Evolutionary conservation across 75 land plant species (phyloP).

Genomic region (Pinus albicaulis): DNA sequence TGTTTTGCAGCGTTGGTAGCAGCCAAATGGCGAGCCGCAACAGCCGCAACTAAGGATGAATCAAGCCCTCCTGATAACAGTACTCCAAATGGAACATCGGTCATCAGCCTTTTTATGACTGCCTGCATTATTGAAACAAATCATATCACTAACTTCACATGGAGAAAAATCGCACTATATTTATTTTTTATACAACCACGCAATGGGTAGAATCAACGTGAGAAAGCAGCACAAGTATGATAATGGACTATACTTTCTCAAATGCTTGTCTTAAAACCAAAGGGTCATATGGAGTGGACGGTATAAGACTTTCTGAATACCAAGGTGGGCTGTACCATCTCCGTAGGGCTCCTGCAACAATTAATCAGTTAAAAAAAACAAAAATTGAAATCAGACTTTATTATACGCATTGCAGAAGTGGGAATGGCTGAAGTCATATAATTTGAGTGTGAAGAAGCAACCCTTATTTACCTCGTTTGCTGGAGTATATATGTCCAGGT

Average conservation of each 20-base stretch:
- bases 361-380: too few species aligned
- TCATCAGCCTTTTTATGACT: conserved; percentile 91
- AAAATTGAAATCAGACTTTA: neutral
- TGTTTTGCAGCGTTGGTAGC: conserved; percentile 70
- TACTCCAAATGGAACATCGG: conserved; percentile 99
- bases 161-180: too few species aligned
- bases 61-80: conserved; percentile 95
- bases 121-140: conserved; percentile 43
- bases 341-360: conserved; percentile 52
- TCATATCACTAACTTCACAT: neutral
- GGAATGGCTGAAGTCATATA: too few species aligned
- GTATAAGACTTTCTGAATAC: conserved; percentile 56
- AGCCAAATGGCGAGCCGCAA: conserved; percentile 49
- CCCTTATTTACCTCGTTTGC: conserved; percentile 36
- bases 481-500: conserved; percentile 93
- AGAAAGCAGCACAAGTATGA: neutral
- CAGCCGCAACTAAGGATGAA: conserved; percentile 52
- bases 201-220: too few species aligned
- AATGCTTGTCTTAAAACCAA: conserved; percentile 60
- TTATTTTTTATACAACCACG: too few species aligned
- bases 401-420: too few species aligned
- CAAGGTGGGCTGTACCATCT: conserved; percentile 92
- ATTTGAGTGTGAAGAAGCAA: too few species aligned
- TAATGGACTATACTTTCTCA: conserved; percentile 49
- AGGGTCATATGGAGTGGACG: conserved; percentile 72